phyloP scores from a whole-genome alignment of 2,329 filamentous ascomycete species.

The Lachnellula suecica region DNA sequence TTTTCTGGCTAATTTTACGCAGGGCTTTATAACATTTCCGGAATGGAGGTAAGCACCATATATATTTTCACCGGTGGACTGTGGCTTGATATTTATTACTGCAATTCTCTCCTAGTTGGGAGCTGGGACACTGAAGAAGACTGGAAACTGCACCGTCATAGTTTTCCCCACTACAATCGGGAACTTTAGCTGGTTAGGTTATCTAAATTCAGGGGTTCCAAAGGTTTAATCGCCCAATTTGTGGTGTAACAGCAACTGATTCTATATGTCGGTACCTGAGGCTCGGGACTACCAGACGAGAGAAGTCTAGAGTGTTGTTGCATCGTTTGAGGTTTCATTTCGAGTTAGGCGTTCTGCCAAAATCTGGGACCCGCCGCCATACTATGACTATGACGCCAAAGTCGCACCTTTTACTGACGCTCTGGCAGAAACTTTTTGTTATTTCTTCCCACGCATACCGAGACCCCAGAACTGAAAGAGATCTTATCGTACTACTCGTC shows the following conservation, averaged over 20 bases:
- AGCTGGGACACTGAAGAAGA: neutral
- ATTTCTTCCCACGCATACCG: slow-evolving; percentile 71
- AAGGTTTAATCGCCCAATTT: neutral
- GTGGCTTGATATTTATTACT: neutral
- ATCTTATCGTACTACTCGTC: slow-evolving; percentile 91
- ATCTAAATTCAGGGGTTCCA: neutral
- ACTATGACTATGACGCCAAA: neutral
- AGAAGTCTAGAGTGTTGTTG: too few relatives aligned
- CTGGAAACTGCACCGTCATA: neutral
- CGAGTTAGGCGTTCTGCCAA: neutral
- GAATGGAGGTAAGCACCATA: slow-evolving; percentile 87
- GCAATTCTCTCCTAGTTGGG: neutral
- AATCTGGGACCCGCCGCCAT: neutral
- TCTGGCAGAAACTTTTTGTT: slow-evolving; percentile 79
- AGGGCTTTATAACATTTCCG: slow-evolving; percentile 73
- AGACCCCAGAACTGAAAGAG: slow-evolving; percentile 70
- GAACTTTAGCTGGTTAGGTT: neutral
- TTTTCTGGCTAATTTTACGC: slow-evolving; percentile 27
- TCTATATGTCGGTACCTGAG: neutral
- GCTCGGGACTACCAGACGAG: too few relatives aligned
- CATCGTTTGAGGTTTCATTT: neutral
- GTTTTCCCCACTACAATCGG: neutral
- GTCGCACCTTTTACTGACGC: slow-evolving; percentile 7
- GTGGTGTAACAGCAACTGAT: neutral
- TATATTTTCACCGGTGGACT: slow-evolving; percentile 1